Evolutionary conservation across 2,329 filamentous ascomycete species (phyloP), one percentile per base, ranked within the genome.

Genomic region (Ramularia endophylla): DNA sequence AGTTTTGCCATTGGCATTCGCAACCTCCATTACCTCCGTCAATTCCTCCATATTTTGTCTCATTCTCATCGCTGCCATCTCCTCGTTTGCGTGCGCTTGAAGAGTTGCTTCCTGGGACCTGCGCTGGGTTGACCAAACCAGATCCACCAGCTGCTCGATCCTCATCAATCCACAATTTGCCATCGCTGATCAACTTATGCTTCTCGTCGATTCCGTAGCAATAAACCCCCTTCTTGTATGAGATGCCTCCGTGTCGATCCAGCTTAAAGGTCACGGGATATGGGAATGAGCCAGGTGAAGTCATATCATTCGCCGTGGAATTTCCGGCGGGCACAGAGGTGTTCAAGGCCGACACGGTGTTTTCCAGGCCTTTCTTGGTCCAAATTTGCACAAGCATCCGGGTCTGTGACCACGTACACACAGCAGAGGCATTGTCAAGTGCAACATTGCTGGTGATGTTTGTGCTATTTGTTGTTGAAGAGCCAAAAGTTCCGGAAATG

Each of bases 341-440:
- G 15, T 29, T n/a, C 13, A 16, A 35, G 22, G 9, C 25, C 31
- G 22, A 25, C 6, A 25, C 6, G 22, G 22, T 6, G 11, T 25
- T 25, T 11, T 51, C 36, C 3, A 20, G 43, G 36, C 27, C 37
- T 38, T 67, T 71, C 22, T 55, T 56, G 0, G 79, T 83, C 77
- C 77, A 83, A 39, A 83, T 80, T 50, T 77, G 73, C 2, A 83
- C 72, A 4, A 74, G 65, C 51, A 81, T 74, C 3, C 79, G 69
- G 1, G 78, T 82, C 48, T 81, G 70, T 0, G 75, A 64, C 67
- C 75, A 82, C 3, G 77, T 80, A 35, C 55, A 58, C 4, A 55
- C 48, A 13, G 52, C 53, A n/a, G 49, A 47, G 18, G 56, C 55
- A 15, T 56, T 38, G 6, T 41, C 27, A 6, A 53, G 33, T 1